Percentiles rank a stretch among this genome's conserved stretches.
phyloP scores from a whole-genome alignment of 345 rosid genomes.

The Turritis glabra region DNA sequence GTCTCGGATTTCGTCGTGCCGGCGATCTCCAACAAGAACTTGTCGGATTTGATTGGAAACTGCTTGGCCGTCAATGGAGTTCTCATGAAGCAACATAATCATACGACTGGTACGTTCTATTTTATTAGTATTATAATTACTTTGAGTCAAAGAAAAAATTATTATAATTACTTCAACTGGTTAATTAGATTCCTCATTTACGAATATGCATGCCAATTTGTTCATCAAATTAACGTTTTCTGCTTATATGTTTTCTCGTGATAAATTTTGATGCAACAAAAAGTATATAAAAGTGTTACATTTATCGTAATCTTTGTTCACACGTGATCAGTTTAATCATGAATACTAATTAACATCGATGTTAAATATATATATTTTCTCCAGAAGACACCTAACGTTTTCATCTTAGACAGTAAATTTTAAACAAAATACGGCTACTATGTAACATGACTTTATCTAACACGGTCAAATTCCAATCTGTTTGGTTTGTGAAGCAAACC shows the following conservation, averaged over 20 bases:
- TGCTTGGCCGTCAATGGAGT: constrained; percentile 57
- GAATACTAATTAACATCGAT: not conserved
- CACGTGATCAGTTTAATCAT: constrained; percentile 20
- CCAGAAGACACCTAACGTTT: not conserved
- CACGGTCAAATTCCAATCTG: not conserved
- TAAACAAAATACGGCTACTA: not conserved
- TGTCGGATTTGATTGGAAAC: constrained; percentile 64
- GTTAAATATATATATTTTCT: not conserved
- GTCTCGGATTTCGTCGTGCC: constrained; percentile 53
- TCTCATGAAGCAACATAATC: constrained; percentile 42
- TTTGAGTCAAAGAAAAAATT: not conserved
- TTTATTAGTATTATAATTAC: not conserved
- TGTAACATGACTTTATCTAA: constrained; percentile 4
- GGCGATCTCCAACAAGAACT: constrained; percentile 59
- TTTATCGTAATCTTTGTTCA: not conserved
- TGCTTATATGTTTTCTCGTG: not conserved
- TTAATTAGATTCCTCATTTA: not conserved
- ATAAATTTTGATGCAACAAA: not conserved
- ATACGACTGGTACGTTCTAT: constrained; percentile 34
- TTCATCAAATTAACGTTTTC: not conserved
- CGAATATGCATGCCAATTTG: not conserved
- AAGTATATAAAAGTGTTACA: not conserved
- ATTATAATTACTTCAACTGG: constrained; percentile 2
- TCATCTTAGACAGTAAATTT: not conserved
- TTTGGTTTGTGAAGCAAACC: constrained; percentile 25